Conservation (phyloP, 352 stramenopile species). For the Phytopythium oedochilum region DNA sequence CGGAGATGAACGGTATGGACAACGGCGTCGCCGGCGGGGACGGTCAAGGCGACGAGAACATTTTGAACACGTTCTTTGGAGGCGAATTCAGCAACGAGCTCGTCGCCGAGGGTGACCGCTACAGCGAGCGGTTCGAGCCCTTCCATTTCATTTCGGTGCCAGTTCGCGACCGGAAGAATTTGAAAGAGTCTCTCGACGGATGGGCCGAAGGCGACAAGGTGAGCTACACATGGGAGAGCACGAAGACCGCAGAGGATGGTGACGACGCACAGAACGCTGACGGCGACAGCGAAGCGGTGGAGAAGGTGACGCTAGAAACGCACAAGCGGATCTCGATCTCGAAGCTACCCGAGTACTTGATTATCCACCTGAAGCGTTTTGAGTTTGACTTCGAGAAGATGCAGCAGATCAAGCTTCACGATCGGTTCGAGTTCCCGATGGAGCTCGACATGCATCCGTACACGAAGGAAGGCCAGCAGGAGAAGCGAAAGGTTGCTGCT, state of each 20-base stretch:
- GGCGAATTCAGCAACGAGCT: slow-evolving; percentile 92
- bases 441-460: slow-evolving; percentile 88
- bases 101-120: slow-evolving; percentile 78
- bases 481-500: slow-evolving; percentile 33
- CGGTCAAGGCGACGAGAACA: slow-evolving; percentile 59
- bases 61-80: slow-evolving; percentile 86
- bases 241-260: slow-evolving; percentile 10
- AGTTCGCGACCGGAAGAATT: slow-evolving; percentile 82
- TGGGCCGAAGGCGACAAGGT: slow-evolving; percentile 90
- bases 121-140: slow-evolving; percentile 86
- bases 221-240: slow-evolving; percentile 87
- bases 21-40: slow-evolving; percentile 15
- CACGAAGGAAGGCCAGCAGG: slow-evolving; percentile 84
- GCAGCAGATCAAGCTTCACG: slow-evolving; percentile 93
- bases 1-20: slow-evolving; percentile 80
- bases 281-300: slow-evolving; percentile 15
- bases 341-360: slow-evolving; percentile 84
- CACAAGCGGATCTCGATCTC: slow-evolving; percentile 89
- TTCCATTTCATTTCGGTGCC: slow-evolving; percentile 91
- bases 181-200: slow-evolving; percentile 80
- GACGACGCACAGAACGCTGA: slow-evolving; percentile 12
- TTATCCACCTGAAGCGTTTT: slow-evolving; percentile 95
- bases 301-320: slow-evolving; percentile 86
- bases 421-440: slow-evolving; percentile 91
- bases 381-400: slow-evolving; percentile 95